Base-by-base conservation (phyloP, 257 asterid species). In the Asclepias syriaca region DNA sequence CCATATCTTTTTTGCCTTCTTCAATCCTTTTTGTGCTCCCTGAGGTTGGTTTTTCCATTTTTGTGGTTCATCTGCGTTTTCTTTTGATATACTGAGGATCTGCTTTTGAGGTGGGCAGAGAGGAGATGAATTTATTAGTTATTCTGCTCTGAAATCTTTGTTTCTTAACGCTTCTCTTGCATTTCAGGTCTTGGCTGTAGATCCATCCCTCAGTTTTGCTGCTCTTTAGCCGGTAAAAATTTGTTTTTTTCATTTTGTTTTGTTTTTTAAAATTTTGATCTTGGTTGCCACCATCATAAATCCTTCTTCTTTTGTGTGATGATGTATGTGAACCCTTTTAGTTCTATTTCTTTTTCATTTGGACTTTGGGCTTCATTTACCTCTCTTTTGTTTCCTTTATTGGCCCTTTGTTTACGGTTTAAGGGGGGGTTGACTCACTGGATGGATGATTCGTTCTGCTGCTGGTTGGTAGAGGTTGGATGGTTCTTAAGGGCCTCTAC, bases 181-280 rank as follows among this genome's bases (percentile, higher is more conserved):
- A 70, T 79, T 81, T 73, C 85, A 90, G 96, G 92, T 88, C 74
- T 81, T 81, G 84, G 81, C 74, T 71, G 37, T 80, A 82, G 97
- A 92, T 92, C 96, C 81, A 75, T 70, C 54, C 80, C 82, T 82
- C 72, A 54, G 77, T 82, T 75, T 51, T 86, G 86, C 82, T 81
- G 83, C 80, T 80, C 77, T 77, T 78, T 80, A 74, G 81, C 82
- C 69, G 89, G 96, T 84, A 80, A 77, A 75, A 73, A 11, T 75
- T 75, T 53, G 65, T 19, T 71, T 65, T 39, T 51, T 50, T 65
- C 15, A 34, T 51, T 34, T 34, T 51, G 51, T 10, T 63, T 68
- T 60, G 60, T 67, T 57, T 70, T 22, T 59, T 43, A 43, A 43
- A 43, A 24, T 19, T n/a, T 58, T 59, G 54, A 45, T 57, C 60